These are phyloP conservation scores for Sporobolomyces pararoseus DNA, from an alignment of 768 basidiomycete species.

Conservation along the genomic window DNA sequence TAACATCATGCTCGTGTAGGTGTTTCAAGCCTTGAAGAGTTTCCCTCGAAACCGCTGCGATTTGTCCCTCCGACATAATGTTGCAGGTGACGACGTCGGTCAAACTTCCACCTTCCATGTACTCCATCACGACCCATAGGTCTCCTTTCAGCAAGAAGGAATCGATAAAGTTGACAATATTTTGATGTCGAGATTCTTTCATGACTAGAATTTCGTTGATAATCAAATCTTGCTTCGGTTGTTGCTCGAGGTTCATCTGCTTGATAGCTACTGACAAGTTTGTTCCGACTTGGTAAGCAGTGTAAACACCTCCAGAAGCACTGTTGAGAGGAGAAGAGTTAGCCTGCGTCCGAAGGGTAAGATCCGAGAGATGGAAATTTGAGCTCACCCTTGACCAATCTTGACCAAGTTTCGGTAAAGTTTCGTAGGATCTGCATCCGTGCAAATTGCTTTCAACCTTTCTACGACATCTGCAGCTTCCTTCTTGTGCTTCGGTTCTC, in stretches of 20 bases:
- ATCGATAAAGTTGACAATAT: conserved; percentile 99
- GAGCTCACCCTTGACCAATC: conserved; percentile 90
- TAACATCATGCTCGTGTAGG: conserved; percentile 91
- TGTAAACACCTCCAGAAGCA: conserved; percentile 96
- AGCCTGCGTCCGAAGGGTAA: too few relatives aligned
- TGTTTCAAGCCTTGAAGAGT: conserved; percentile 89
- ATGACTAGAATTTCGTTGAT: conserved; percentile 99
- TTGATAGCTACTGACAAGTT: conserved; percentile 96
- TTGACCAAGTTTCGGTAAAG: conserved; percentile 88
- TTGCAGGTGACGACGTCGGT: conserved; percentile 95
- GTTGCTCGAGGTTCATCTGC: conserved; percentile 99
- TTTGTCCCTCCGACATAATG: conserved; percentile 97
- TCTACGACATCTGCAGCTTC: conserved; percentile 81
- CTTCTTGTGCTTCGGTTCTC: conserved; percentile 69
- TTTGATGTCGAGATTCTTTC: conserved; percentile 77
- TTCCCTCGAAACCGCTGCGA: conserved; percentile 91
- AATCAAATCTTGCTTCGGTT: conserved; percentile 98
- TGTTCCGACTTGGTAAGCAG: conserved; percentile 93
- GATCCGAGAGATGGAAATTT: background rate
- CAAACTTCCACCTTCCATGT: conserved; percentile 59
- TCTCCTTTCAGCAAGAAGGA: conserved; percentile 97
- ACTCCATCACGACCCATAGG: conserved; percentile 95
- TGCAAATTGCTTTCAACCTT: conserved; percentile 87
- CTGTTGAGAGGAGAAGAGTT: conserved; percentile 53
- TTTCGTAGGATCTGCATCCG: conserved; percentile 92